A percentile compares a stretch with the other conserved stretches of the same genome.
Evolutionary conservation across 345 rosid genomes (phyloP).

Genomic region (Moricandia arvensis): DNA sequence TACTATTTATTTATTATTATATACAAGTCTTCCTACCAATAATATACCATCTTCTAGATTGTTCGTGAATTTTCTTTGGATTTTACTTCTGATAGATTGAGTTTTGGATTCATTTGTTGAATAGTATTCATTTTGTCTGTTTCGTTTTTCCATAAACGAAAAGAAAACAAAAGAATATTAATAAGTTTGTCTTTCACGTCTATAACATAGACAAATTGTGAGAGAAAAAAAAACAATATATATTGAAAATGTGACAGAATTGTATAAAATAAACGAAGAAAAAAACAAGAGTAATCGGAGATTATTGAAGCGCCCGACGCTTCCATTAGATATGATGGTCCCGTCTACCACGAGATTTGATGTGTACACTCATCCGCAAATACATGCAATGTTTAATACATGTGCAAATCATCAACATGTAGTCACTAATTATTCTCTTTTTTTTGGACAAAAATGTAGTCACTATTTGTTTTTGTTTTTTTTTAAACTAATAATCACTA

Average conservation of each 20-base stretch:
- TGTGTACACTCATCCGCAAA: background rate
- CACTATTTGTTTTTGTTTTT: too few relatives aligned
- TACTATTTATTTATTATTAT: background rate
- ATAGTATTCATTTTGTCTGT: background rate
- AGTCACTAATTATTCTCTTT: too few relatives aligned
- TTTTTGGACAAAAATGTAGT: too few relatives aligned
- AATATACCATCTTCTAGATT: background rate
- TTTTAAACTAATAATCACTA: slow-evolving; percentile 10
- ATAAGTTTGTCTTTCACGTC: background rate
- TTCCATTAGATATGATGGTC: slow-evolving; percentile 38
- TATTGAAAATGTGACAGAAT: background rate
- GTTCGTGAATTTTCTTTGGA: background rate
- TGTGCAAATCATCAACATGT: background rate
- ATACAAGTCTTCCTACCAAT: background rate
- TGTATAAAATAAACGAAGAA: background rate
- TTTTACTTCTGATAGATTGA: background rate
- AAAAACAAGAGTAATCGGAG: background rate
- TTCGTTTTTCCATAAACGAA: background rate
- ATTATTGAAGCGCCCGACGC: slow-evolving; percentile 26
- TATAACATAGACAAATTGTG: background rate
- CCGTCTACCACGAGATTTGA: slow-evolving; percentile 13
- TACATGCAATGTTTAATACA: background rate
- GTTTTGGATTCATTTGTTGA: background rate
- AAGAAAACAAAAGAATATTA: background rate
- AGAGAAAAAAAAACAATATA: background rate